Base-by-base conservation (phyloP, 2,329 filamentous ascomycete genomes). In the Ophiostoma perfectum region DNA sequence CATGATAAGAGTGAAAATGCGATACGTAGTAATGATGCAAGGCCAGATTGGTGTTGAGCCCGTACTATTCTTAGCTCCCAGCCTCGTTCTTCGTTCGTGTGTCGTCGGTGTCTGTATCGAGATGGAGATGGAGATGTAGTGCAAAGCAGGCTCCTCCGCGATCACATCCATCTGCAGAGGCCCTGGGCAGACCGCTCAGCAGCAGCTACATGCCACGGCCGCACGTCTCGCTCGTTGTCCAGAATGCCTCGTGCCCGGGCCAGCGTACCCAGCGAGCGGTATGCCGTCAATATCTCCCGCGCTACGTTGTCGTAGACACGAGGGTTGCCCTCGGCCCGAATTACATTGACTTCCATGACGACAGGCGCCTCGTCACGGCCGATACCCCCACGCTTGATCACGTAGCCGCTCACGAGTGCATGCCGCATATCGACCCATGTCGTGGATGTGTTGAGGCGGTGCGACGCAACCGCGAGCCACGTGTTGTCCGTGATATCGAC, bases 151-250 rank as follows among this genome's bases (percentile, higher is more conserved):
- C 27, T 27, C 27, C 27, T 27, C 27, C 11, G 18, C 42, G 83
- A 27, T 39, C 79, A 91, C 82, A 89, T 84, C 74, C 88, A 77
- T 74, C 86, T 80, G 76, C 87, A 86, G 75, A 94, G 77, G 27
- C 84, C 88, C 75, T 85, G 81, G 4, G 88, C 87, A 2, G 85
- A 89, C 78, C 89, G 89, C 77, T 90, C 84, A 2, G 88, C 90
- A 18, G 86, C 88, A 12, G 87, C 88, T 70, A 94, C 80, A 80
- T 94, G 91, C 89, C 91, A 92, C 18, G 91, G 91, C 73, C 90
- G 80, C n/a, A 87, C 82, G 74, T 88, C 86, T 65, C 79, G 82
- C 67, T 86, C 80, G 70, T 82, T 77, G 73, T 86, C 83, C 74
- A 87, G 80, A 74, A 88, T 80, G 0, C 87, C 90, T 70, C 89